Base-by-base conservation (phyloP, 768 basidiomycete genomes). In the Cystofilobasidium capitatum region DNA sequence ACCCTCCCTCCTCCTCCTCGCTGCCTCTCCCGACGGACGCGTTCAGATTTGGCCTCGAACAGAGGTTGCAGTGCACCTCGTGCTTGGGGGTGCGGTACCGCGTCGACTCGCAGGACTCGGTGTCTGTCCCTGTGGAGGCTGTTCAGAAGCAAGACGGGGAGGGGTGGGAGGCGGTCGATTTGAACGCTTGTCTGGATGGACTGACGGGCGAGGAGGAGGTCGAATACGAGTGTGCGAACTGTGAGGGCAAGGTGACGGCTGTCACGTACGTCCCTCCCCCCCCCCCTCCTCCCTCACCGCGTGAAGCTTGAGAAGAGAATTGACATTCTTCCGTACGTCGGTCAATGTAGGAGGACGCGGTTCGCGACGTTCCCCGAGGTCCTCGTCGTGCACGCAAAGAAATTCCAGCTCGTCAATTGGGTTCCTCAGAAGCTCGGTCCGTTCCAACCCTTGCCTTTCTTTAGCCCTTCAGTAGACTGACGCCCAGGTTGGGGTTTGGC, bases 331-430 rank as follows among this genome's bases (percentile, higher is more conserved):
- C 13, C 33, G 33, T 33, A 26, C 33, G n/a, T 24, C 24, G 26
- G 45, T 65, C 22, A 12, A 58, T 33, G 24, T 36, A 91, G 90
- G 75, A 85, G 85, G 69, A 82, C 83, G 20, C 83, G 82, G 36
- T 88, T 98, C 72, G 83, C 88, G 0, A 87, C 88, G 1, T 90
- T 94, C 81, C 96, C 96, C 0, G 83, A 91, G 14, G 84, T 91
- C 0, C 81, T 98, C 0, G 85, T 94, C 10, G 77, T 99, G 1
- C 93, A 96, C 70, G 86, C 91, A 49, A 89, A 88, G 74, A 94
- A 94, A 73, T 97, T 96, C 80, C 89, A 92, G 76, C 82, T 94
- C 5, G 87, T 91, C 47, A 91, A 91, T 71, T 98, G 96, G 96
- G 90, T 99, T 0, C 96, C 96, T 0, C 82, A 87, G 3, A 99